A percentile compares a stretch with the other conserved stretches of the same genome.
Evolutionary conservation across 2,329 filamentous ascomycete genomes (phyloP).

Genomic region (Arthrobotrys sphaeroides): DNA sequence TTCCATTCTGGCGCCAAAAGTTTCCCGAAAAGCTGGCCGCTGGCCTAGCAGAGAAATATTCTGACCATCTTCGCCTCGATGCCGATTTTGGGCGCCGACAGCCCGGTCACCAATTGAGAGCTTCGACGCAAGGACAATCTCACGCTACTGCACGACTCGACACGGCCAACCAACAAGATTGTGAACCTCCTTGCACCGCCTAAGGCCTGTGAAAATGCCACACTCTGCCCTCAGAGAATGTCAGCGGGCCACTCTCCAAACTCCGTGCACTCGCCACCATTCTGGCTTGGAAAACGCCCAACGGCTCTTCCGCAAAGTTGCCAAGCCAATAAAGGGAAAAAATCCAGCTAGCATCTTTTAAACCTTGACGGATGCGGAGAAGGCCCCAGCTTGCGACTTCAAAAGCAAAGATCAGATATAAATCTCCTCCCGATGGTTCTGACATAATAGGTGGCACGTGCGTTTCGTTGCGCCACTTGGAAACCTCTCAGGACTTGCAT

Average conservation of each 20-base stretch:
- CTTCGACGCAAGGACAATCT: conserved; percentile 43
- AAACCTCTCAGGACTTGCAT: conserved; percentile 51
- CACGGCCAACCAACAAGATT: conserved; percentile 25
- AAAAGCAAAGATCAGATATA: conserved; percentile 29
- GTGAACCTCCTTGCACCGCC: conserved; percentile 38
- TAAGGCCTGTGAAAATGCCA: conserved; percentile 28
- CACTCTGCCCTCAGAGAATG: conserved; percentile 27
- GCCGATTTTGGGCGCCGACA: conserved; percentile 37
- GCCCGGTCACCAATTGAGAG: conserved; percentile 46
- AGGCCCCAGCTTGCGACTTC: conserved; percentile 25
- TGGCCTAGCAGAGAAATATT: not conserved
- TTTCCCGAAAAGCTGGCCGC: not conserved
- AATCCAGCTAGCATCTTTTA: conserved; percentile 52
- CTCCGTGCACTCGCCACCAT: conserved; percentile 35
- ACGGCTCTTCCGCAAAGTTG: conserved; percentile 39
- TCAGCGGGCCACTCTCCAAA: conserved; percentile 33
- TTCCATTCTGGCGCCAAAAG: conserved; percentile 19
- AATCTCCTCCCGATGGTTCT: conserved; percentile 22
- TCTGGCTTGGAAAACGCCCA: conserved; percentile 29
- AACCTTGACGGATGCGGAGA: conserved; percentile 52
- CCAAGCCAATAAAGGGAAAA: conserved; percentile 39
- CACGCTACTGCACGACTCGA: conserved; percentile 26
- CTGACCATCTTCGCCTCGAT: conserved; percentile 43
- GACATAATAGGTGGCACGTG: conserved; percentile 45
- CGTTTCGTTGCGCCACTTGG: conserved; percentile 31